Evolutionary conservation across 805 yeast species (phyloP), one percentile per base, ranked within the genome.

Genomic region (Barnettozyma botsteinii): DNA sequence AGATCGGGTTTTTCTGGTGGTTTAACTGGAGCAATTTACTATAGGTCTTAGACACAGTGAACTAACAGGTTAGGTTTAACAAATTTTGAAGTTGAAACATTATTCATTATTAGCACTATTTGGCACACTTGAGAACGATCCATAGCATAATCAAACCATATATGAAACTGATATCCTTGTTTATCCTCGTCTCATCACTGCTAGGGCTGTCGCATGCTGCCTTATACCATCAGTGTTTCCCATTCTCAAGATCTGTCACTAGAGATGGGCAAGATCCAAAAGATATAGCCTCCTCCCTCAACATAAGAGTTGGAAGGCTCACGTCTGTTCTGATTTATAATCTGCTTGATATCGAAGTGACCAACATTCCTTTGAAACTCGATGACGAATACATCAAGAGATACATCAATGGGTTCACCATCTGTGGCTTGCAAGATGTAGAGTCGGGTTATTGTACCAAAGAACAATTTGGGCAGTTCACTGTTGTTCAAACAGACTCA

Each of bases 341-440:
- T 29, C 13, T 38, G 11, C n/a, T 20, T 3, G 45, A 42, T 17
- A 38, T 31, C 7, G 17, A 34, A 25, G 15, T 23, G 14, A 21
- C 39, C 7, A 42, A 42, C 20, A 42, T 42, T 3, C 42, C 42
- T 1, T 31, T 31, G 6, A 15, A 13, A 11, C 19, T 35, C 9
- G 19, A 26, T 11, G 34, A 23, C n/a, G 45, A 42, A 21, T 31
- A 30, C 12, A 34, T 42, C 26, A 42, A 42, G 22, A 15, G 9
- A 2, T 42, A 34, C 17, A 20, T 17, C 12, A 28, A 31, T 18
- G 18, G 39, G 3, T 38, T 42, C 24, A 34, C 45, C 5, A 33
- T 42, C 7, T 42, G 45, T 34, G 45, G 45, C 3, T 24, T 42
- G 7, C 39, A 33, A 23, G 45, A 42, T 26, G 13, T 42, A 4